Conservation (phyloP, 1,284 basidiomycete genomes). For the Rhodofomes roseus region DNA sequence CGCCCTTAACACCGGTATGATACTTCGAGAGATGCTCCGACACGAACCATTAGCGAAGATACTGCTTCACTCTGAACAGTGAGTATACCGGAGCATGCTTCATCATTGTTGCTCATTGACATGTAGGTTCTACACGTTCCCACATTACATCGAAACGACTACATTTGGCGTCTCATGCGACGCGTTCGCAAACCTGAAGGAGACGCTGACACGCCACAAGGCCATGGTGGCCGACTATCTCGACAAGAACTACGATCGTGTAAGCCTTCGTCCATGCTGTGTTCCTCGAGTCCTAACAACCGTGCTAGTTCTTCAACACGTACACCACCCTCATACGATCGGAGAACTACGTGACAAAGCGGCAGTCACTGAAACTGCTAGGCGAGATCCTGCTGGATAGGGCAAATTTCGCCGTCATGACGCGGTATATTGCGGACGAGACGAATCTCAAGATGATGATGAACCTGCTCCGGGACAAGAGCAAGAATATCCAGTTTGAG, state of each 20-base stretch:
- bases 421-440: conserved; percentile 90
- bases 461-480: conserved; percentile 96
- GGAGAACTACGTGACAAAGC: conserved; percentile 98
- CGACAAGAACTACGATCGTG: conserved; percentile 94
- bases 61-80: conserved; percentile 91
- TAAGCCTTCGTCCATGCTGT: conserved; percentile 35
- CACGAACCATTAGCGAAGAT: conserved; percentile 92
- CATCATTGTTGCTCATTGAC: neutral
- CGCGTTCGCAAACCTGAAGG: conserved; percentile 95
- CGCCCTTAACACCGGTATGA: conserved; percentile 97
- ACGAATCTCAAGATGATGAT: conserved; percentile 99
- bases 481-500: conserved; percentile 99
- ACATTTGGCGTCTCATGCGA: conserved; percentile 99
- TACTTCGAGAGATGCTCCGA: conserved; percentile 94
- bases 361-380: conserved; percentile 96
- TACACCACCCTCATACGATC: conserved; percentile 92
- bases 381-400: conserved; percentile 97
- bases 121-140: conserved; percentile 93
- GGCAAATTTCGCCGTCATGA: conserved; percentile 98
- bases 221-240: conserved; percentile 95
- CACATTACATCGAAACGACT: conserved; percentile 95
- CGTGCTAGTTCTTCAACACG: conserved; percentile 84
- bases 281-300: neutral
- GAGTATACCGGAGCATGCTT: conserved; percentile 31
- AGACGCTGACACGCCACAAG: conserved; percentile 94